These are phyloP conservation scores for Cichorium intybus DNA, from an alignment of 140 eudicot genomes.

Conservation along the genomic window DNA sequence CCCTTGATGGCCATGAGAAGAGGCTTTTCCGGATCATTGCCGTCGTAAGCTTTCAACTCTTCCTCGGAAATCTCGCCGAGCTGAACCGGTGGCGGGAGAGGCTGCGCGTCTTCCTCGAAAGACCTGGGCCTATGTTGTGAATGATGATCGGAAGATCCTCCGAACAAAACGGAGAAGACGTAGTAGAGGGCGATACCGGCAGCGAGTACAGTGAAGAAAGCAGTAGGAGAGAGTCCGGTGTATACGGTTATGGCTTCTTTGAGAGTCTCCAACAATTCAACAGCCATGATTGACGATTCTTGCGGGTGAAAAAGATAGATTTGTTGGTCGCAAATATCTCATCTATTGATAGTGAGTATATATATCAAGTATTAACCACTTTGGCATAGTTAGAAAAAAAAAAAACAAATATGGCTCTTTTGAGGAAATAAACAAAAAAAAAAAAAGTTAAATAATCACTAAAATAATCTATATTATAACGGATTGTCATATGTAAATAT, in stretches of 20 bases:
- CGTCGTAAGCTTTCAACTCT: slow-evolving; percentile 68
- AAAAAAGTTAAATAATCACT: too few species aligned
- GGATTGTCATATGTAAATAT: too few species aligned
- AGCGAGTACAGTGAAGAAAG: slow-evolving; percentile 80
- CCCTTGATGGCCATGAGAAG: slow-evolving; percentile 98
- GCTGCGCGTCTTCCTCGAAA: slow-evolving; percentile 54
- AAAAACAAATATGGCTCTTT: too few species aligned
- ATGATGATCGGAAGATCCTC: slow-evolving; percentile 47
- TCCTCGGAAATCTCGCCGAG: slow-evolving; percentile 85
- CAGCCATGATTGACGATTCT: slow-evolving; percentile 46
- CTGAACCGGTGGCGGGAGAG: slow-evolving; percentile 96
- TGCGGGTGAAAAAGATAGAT: slow-evolving; percentile 8
- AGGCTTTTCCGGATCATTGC: slow-evolving; percentile 72
- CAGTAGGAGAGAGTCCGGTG: slow-evolving; percentile 84
- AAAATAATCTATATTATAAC: too few species aligned
- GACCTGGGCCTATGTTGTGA: slow-evolving; percentile 35
- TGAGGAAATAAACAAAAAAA: too few species aligned
- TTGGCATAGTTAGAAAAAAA: too few species aligned
- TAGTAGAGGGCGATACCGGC: slow-evolving; percentile 72
- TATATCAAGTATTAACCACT: too few species aligned
- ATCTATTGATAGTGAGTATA: neutral
- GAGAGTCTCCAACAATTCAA: slow-evolving; percentile 63
- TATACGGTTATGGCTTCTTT: slow-evolving; percentile 69
- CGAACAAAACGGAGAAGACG: slow-evolving; percentile 49
- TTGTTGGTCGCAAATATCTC: neutral